Base-by-base conservation (phyloP, 805 yeast species). In the Candida palmyrensis region DNA sequence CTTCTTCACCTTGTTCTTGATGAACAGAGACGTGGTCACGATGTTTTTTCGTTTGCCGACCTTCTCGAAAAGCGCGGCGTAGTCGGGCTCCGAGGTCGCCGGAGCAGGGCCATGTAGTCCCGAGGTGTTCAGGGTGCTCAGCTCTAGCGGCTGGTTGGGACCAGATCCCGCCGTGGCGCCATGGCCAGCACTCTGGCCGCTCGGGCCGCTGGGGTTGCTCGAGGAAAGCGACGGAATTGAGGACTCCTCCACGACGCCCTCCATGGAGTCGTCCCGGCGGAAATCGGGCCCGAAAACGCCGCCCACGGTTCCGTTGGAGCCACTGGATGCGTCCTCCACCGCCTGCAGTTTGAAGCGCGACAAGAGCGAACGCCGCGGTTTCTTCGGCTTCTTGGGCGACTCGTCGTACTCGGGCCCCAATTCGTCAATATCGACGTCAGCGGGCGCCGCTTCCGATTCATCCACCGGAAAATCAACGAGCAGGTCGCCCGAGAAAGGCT, bases 51-150 rank as follows among this genome's bases (percentile, higher is more conserved):
- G 40, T 35, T 65, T 66, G 1, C 70, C 70, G 4, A 66, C 68
- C 28, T 60, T 61, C 36, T 65, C 61, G 43, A 66, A 66, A 18
- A 66, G 51, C 4, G 71, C 68, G 3, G 62, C 70, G 42, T 66
- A 66, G 42, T 66, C 65, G 2, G 71, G 71, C 33, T 57, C 64
- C 18, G n/a, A n/a, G n/a, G 36, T 21, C 19, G 35, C 33, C 25
- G 18, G 21, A 31, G 32, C 25, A 11, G 29, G 27, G 18, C n/a
- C 23, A 15, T 26, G 27, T 25, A 33, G 17, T 14, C 39, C 27
- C 5, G 55, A 51, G 14, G 35, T 30, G 28, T 47, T 42, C 44
- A 42, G 48, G 2, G 39, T 30, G 2, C 43, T 38, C 1, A 42
- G 18, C 10, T 52, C 52, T n/a, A 48, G 37, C 10, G 10, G 7